A percentile compares a stretch with the other conserved stretches of the same genome.
These are phyloP conservation scores for Tuber umbilicatum DNA, from an alignment of 495 filamentous ascomycete species.

Conservation along the genomic window DNA sequence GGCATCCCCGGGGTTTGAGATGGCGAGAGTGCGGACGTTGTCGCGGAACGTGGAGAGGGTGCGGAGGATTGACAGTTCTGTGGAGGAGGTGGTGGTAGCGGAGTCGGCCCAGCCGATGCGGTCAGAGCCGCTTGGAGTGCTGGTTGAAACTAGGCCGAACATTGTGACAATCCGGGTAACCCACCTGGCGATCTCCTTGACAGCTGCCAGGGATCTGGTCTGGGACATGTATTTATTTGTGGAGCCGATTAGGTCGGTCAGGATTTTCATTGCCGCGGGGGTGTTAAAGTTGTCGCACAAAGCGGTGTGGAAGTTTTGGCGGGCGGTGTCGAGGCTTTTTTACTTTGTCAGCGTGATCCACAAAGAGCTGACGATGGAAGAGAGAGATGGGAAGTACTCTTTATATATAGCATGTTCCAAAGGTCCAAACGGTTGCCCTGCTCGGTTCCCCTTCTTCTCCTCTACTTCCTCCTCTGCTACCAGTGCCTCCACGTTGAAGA, in stretches of 20 bases:
- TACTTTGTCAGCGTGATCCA: not conserved
- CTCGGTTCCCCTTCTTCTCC: conserved; percentile 47
- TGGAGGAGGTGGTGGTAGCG: conserved; percentile 44
- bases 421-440: conserved; percentile 19
- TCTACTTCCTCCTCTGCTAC: conserved; percentile 45
- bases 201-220: conserved; percentile 47
- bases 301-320: conserved; percentile 58
- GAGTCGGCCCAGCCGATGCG: conserved; percentile 76
- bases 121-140: conserved; percentile 52
- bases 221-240: conserved; percentile 62
- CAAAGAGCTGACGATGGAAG: not conserved
- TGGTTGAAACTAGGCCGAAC: conserved; percentile 72
- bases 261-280: conserved; percentile 61
- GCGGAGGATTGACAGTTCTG: conserved; percentile 56
- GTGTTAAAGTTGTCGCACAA: conserved; percentile 90
- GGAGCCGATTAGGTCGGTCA: conserved; percentile 67
- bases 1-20: conserved; percentile 48
- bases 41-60: conserved; percentile 62
- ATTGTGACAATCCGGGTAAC: conserved; percentile 75
- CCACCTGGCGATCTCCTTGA: conserved; percentile 62
- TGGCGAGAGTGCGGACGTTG: conserved; percentile 56
- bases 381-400: not conserved
- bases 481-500: conserved; percentile 66
- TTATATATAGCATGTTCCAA: conserved; percentile 20
- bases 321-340: conserved; percentile 54